Evolutionary conservation across 2,329 filamentous ascomycete genomes (phyloP), one percentile per base, ranked within the genome.

Genomic region (Verticillium klebahnii): DNA sequence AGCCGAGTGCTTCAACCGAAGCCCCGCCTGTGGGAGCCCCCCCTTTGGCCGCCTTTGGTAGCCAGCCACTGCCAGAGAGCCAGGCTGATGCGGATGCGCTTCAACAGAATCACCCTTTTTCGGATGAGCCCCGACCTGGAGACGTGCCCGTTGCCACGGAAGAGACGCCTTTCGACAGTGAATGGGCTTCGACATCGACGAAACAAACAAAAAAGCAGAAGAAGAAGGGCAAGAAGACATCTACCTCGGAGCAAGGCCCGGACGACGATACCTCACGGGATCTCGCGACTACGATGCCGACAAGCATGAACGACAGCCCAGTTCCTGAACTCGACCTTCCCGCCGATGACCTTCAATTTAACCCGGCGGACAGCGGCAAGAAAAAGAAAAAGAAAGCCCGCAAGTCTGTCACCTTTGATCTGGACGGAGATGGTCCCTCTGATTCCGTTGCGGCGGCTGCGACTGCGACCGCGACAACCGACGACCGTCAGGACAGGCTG

Each of bases 351-450:
- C 23, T 60, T 56, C 61, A 64, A 29, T 59, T 71, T 74, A 37
- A 69, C 73, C 40, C 67, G 73, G 32, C 64, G 74, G 68, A 61
- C 66, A 68, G 71, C 70, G 71, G 73, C 57, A 74, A 73, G 59
- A 74, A 75, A 63, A 73, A 74, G 67, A 81, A 79, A 68, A 70
- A 67, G 29, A 81, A 78, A 71, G 80, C 80, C 64, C 69, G 55
- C 17, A 61, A 62, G 34, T 25, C 56, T 15, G 34, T 57, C 31
- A 40, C 59, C 15, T 29, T 52, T 29, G 36, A 60, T 31, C 12
- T 39, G 19, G 54, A 54, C n/a, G 57, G 59, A 52, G 45, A 58
- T 8, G 19, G 19, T 8, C n/a, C 34, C 29, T 39, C 36, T 37
- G 56, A 62, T 12, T 12, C 54, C 32, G 55, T 36, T 23, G 31